Evolutionary conservation across 768 basidiomycete genomes (phyloP).

Genomic region (Peribolospora kevripleyi): DNA sequence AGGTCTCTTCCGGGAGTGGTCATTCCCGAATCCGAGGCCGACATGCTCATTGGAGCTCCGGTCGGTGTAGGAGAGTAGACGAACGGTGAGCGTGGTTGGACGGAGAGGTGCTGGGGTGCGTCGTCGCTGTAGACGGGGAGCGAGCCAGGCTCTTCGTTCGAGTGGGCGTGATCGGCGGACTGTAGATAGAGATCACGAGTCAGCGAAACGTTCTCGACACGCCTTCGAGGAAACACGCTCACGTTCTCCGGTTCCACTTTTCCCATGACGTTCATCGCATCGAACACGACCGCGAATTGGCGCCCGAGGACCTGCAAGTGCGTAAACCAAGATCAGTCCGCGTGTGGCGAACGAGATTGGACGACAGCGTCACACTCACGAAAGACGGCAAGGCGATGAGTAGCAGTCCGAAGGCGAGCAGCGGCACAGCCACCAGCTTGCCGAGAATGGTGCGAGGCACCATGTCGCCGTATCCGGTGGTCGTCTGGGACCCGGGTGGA

Average conservation of each 20-base stretch:
- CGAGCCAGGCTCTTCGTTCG: neutral
- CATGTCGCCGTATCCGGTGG: slow-evolving; percentile 78
- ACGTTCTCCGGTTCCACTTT: neutral
- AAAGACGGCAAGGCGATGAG: slow-evolving; percentile 78
- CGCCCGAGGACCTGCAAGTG: slow-evolving; percentile 29
- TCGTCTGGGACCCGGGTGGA: slow-evolving; percentile 19
- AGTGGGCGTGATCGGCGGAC: neutral
- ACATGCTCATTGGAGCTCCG: neutral
- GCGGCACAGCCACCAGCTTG: slow-evolving; percentile 56
- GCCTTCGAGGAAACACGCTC: neutral
- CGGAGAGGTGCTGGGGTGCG: neutral
- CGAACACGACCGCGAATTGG: slow-evolving; percentile 79
- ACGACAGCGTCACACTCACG: slow-evolving; percentile 23
- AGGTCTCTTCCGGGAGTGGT: neutral
- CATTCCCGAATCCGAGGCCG: neutral
- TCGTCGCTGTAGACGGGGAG: neutral
- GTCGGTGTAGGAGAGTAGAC: neutral
- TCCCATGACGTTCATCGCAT: slow-evolving; percentile 31
- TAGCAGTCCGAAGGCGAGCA: slow-evolving; percentile 64
- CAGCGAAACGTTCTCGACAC: neutral
- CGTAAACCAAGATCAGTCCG: too few relatives aligned
- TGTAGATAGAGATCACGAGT: neutral
- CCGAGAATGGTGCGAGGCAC: slow-evolving; percentile 73
- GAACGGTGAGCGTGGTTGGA: neutral
- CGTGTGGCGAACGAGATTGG: too few relatives aligned